phyloP scores from a whole-genome alignment of 1,284 basidiomycete species.

The Rhodotorula sp. region DNA sequence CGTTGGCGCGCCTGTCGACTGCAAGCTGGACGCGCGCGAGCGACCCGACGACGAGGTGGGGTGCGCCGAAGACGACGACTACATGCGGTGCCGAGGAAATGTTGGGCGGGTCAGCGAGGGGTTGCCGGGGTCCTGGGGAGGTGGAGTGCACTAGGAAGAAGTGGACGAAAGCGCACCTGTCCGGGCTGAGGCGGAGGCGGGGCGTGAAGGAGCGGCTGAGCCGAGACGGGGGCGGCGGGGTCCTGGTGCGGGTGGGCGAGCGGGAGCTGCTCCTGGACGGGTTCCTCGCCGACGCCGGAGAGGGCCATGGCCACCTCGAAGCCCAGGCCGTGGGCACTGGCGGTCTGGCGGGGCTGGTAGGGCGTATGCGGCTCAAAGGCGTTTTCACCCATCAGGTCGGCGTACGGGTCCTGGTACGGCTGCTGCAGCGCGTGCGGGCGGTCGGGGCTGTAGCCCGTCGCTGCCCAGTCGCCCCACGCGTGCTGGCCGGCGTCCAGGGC shows the following conservation, averaged over 20 bases:
- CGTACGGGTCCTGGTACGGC: constrained; percentile 11
- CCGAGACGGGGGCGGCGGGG: neutral
- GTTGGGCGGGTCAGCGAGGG: neutral
- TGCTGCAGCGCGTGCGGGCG: neutral
- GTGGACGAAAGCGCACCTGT: neutral
- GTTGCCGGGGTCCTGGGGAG: neutral
- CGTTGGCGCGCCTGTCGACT: constrained; percentile 9
- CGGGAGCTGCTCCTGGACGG: neutral
- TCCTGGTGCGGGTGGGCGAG: neutral
- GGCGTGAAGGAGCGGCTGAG: neutral
- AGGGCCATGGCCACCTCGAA: constrained; percentile 20
- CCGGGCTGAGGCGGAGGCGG: neutral
- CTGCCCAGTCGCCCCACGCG: constrained; percentile 13
- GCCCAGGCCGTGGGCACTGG: constrained; percentile 5
- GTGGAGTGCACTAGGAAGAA: neutral
- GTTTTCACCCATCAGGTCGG: constrained; percentile 10
- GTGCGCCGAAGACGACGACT: no score
- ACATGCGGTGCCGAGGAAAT: neutral
- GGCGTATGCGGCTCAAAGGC: neutral
- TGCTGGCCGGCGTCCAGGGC: neutral
- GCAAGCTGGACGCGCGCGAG: constrained; percentile 24
- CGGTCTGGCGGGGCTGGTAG: neutral
- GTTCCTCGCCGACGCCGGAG: constrained; percentile 14
- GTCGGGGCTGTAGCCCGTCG: constrained; percentile 12
- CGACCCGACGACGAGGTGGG: constrained; percentile 27